Base-by-base conservation (phyloP, 441 rosid species). In the Rhodomyrtus psidioides region DNA sequence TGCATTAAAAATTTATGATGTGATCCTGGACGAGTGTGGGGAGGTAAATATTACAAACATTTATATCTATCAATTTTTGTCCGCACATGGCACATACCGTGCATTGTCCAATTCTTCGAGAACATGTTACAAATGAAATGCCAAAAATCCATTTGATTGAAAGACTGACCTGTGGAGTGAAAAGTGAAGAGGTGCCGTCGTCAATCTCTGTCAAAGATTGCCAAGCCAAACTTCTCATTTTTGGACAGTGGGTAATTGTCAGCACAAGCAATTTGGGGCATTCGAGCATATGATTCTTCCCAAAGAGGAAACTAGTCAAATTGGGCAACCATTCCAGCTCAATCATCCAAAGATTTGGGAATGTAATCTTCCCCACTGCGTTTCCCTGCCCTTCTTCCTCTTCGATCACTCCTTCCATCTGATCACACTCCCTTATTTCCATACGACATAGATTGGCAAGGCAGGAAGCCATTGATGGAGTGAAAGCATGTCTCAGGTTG, bases 361-460 rank as follows among this genome's bases (percentile, higher is more conserved):
- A 60, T 60, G 74, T 7, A 7, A 28, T 60, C 6, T 15, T n/a
- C n/a, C n/a, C 74, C 74, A 28, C 1, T 0, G 3, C 0, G 6
- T 39, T 60, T 60, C 74, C 23, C 0, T 2, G 23, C 6, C 39
- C 6, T 7, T 60, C 70, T 27, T 28, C 39, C 0, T 60, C 23
- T 28, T 0, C 5, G 0, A 60, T 60, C 70, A 60, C 70, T 60
- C 70, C 39, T 60, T 60, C 23, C 39, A 60, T 28, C 17, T 28
- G 12, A 28, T 0, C 23, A 60, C 74, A 60, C 12, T 60, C 23
- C 12, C 15, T 7, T 60, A 60, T 16, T 28, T 28, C 23, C 1
- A 60, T 28, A 0, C 0, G 0, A 0, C 0, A 0, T 15, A 28
- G 74, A 3, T 60, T 7, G 42, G 42, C 1, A 60, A 60, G 6